Conservation (phyloP, 1,284 basidiomycete genomes). For the Cyathus olla region DNA sequence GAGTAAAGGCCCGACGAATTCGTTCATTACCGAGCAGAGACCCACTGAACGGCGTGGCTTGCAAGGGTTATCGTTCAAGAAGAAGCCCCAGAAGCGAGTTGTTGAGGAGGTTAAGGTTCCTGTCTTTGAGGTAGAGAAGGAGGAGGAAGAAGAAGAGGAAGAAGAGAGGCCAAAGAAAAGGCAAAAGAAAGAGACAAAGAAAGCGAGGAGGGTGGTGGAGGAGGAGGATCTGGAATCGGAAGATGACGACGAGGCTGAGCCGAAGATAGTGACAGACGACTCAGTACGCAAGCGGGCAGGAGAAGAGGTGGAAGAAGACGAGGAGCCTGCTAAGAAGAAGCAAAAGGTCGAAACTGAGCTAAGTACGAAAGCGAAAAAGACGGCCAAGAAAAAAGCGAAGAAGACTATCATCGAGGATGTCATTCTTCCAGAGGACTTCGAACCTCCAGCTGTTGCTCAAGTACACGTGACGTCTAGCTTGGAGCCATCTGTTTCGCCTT, state of each 20-base stretch:
- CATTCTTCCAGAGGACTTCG: slow-evolving; percentile 63
- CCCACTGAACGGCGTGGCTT: slow-evolving; percentile 57
- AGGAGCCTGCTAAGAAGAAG: slow-evolving; percentile 57
- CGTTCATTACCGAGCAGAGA: slow-evolving; percentile 34
- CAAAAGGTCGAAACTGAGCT: slow-evolving; percentile 23
- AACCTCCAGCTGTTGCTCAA: slow-evolving; percentile 60
- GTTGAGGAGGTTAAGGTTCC: slow-evolving; percentile 37
- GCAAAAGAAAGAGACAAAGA: slow-evolving; percentile 48
- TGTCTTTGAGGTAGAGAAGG: slow-evolving; percentile 39
- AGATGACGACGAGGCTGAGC: slow-evolving; percentile 42
- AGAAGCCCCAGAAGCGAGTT: slow-evolving; percentile 60
- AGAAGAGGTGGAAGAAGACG: slow-evolving; percentile 55
- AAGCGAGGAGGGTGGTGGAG: slow-evolving; percentile 37
- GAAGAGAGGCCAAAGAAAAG: slow-evolving; percentile 47
- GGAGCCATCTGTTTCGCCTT: slow-evolving; percentile 54
- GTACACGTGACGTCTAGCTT: slow-evolving; percentile 54
- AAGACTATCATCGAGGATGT: slow-evolving; percentile 50
- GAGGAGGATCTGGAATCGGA: slow-evolving; percentile 59
- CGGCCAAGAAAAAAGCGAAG: slow-evolving; percentile 42
- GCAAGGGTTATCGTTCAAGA: slow-evolving; percentile 78
- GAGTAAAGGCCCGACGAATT: slow-evolving; percentile 39
- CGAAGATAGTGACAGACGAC: slow-evolving; percentile 13
- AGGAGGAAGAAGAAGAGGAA: slow-evolving; percentile 41
- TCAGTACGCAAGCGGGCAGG: slow-evolving; percentile 47
- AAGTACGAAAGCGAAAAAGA: slow-evolving; percentile 43